Base-by-base conservation (phyloP, 352 stramenopile genomes). In the Globisporangium nodosum region DNA sequence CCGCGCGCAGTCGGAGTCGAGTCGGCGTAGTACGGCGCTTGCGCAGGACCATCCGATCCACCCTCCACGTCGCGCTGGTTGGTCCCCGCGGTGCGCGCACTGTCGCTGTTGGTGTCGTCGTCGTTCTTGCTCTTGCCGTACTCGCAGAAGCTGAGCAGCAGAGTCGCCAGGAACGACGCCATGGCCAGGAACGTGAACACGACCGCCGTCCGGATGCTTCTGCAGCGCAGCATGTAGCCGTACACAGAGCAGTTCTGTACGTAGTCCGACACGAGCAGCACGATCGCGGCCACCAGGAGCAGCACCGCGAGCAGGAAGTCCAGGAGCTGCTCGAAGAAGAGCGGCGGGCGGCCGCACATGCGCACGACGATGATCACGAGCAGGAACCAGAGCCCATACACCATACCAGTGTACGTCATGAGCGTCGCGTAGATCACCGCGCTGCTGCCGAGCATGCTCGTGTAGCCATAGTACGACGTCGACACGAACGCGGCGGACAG, bases 151-250 rank as follows among this genome's bases (percentile, higher is more conserved):
- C 66, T 76, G 31, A 86, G 47, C 64, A 88, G 54, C 56, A 84
- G 64, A 21, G 70, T 74, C 31, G 70, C 54, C 12, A 90, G 63
- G 48, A 73, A 85, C 5, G 78, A 60, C 49, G 70, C 68, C 49
- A 83, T 80, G 27, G 76, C 72, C 7, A 90, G 60, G 49, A 88
- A 90, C 33, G 73, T 81, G 61, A 90, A 90, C 5, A 88, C 74
- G 13, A 88, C 76, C 0, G 70, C 72, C 0, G 76, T 78, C 21
- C 71, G 74, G 33, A 90, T 53, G 21, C 60, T 30, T 37, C 67
- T 65, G 66, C 80, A 90, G 56, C 76, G 80, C 33, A 90, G 64
- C 80, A 86, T 87, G 69, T 81, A 81, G 52, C 72, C 72, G 56
- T 88, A 90, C 13, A 88, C 63, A 12, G 65, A 65, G 60, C 80